Evolutionary conservation across 1,139 yeast genomes (phyloP), one percentile per base, ranked within the genome.

Genomic region (Suhomyces choctaworum): DNA sequence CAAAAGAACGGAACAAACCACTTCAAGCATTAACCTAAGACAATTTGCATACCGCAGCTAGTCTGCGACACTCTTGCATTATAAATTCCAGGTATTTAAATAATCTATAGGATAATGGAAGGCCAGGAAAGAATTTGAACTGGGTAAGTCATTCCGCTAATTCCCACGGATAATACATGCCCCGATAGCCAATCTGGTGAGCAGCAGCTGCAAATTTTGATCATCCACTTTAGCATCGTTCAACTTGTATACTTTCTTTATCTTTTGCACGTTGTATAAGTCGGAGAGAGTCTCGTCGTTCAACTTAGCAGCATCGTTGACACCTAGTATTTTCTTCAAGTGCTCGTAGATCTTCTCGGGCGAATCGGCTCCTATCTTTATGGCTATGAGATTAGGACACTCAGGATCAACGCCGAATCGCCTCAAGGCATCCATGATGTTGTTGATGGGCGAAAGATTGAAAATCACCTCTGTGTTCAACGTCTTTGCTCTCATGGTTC

Each of bases 401-500:
- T 48, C 43, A 11, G 55, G 56, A 46, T 64, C 70, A 12, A 70
- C 59, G 1, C 76, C 76, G 48, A 70, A 70, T 37, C 64, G 46
- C 36, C 57, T 62, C 41, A 70, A 54, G 1, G 76, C 73, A 39
- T 70, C 75, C 56, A 60, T 57, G 29, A 70, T 66, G 40, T 67
- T 70, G 51, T 69, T 70, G 11, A 64, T 56, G 2, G 76, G 74
- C 4, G 71, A 65, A 39, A 70, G 55, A 41, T 60, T 66, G 44
- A 63, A 60, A 16, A 70, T 60, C 23, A 70, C 64, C 43, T 70
- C 76, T 0, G 76, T 63, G 42, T 69, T 61, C 36, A 70, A 51
- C 1, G 72, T 61, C 30, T 65, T 66, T 23, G 76, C 70, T 41
- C 57, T 60, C 64, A 61, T 63, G 14, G 50, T 44, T 3, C 49